These are phyloP conservation scores for Candida caryicola DNA, from an alignment of 805 yeast species.

Conservation along the genomic window DNA sequence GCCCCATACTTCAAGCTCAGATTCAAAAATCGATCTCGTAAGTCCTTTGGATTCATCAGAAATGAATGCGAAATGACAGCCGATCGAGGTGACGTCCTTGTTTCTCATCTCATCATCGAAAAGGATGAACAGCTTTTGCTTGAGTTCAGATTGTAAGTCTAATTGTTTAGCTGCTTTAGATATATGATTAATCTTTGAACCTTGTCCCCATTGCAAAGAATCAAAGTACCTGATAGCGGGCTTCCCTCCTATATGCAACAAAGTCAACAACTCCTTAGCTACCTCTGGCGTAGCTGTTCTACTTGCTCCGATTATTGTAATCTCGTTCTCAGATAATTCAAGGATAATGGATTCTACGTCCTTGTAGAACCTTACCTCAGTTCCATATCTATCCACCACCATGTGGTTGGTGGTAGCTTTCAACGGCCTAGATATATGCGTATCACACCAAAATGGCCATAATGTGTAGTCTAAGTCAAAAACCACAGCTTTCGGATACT, in stretches of 20 bases:
- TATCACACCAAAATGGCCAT: conserved; percentile 86
- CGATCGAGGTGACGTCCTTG: conserved; percentile 67
- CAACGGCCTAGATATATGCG: conserved; percentile 58
- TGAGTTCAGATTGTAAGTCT: conserved; percentile 48
- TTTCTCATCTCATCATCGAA: conserved; percentile 83
- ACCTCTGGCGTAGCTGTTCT: conserved; percentile 76
- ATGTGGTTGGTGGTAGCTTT: conserved; percentile 20
- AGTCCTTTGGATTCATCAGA: conserved; percentile 56
- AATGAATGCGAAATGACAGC: conserved; percentile 68
- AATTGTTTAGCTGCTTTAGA: conserved; percentile 45
- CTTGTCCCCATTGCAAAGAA: conserved; percentile 67
- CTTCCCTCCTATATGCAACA: conserved; percentile 50
- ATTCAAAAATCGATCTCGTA: conserved; percentile 51
- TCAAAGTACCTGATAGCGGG: conserved; percentile 55
- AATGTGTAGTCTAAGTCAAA: conserved; percentile 75
- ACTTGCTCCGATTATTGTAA: conserved; percentile 66
- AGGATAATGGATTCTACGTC: conserved; percentile 66
- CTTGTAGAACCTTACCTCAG: conserved; percentile 52
- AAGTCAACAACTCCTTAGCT: conserved; percentile 61
- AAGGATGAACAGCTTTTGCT: conserved; percentile 38
- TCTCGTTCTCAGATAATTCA: conserved; percentile 47
- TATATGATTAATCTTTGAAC: conserved; percentile 59
- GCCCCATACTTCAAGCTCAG: conserved; percentile 39
- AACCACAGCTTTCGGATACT: conserved; percentile 50
- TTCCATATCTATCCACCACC: conserved; percentile 55